These are phyloP conservation scores for Vitis amurensis DNA, from an alignment of 164 flowering plant genomes.

Conservation along the genomic window DNA sequence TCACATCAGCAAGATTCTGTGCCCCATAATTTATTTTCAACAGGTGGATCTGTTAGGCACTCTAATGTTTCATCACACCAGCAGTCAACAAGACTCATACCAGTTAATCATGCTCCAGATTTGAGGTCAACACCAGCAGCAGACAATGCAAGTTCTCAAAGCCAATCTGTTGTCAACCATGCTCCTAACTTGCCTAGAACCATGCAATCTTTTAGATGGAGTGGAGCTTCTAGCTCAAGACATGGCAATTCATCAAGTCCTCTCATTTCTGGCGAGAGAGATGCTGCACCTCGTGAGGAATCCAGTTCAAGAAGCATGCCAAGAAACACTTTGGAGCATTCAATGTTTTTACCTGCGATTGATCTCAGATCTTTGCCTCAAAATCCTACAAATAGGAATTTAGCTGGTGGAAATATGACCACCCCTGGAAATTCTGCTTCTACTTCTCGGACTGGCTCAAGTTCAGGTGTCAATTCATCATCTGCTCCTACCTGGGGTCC, in stretches of 20 bases:
- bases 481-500: constrained; percentile 35
- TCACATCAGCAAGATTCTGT: constrained; percentile 33
- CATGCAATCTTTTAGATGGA: constrained; percentile 39
- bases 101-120: constrained; percentile 25
- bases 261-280: constrained; percentile 15
- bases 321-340: constrained; percentile 46
- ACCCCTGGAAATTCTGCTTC: constrained; percentile 41
- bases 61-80: constrained; percentile 23
- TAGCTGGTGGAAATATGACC: constrained; percentile 31
- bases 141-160: constrained; percentile 23
- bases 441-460: constrained; percentile 39
- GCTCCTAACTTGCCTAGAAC: constrained; percentile 33
- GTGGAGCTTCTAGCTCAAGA: constrained; percentile 30
- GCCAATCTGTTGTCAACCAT: constrained; percentile 19
- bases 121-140: constrained; percentile 23
- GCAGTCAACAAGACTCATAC: constrained; percentile 23
- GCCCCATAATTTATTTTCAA: constrained; percentile 18
- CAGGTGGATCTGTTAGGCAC: constrained; percentile 24
- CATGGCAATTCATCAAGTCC: constrained; percentile 22
- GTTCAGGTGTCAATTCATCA: constrained; percentile 34
- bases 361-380: constrained; percentile 39
- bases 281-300: constrained; percentile 27
- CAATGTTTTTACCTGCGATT: constrained; percentile 38
- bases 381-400: constrained; percentile 33
- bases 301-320: constrained; percentile 36